Percentiles rank a stretch among this genome's conserved stretches.
phyloP scores from a whole-genome alignment of 148 eudicot species.

The Suaeda aralocaspica region DNA sequence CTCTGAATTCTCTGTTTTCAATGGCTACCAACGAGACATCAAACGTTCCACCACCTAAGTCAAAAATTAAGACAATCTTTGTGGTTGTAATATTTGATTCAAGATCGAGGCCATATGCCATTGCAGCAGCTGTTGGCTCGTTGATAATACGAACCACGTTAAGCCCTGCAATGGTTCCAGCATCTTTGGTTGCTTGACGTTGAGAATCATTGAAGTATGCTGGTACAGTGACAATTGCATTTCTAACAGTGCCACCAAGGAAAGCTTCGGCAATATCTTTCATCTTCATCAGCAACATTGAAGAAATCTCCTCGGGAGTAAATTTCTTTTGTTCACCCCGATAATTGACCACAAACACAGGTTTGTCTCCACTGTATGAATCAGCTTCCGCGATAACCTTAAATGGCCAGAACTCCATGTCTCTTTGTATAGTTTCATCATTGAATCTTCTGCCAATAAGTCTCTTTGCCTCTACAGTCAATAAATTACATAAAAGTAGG shows the following conservation, averaged over 20 bases:
- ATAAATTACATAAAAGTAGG: too few relatives aligned
- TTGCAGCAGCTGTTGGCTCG: constrained; percentile 23
- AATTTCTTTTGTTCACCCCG: background rate
- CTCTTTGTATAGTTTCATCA: background rate
- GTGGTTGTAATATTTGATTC: background rate
- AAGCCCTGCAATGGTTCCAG: constrained; percentile 5
- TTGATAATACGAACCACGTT: constrained; percentile 12
- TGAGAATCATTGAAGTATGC: background rate
- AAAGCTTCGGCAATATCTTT: background rate
- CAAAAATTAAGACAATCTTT: background rate
- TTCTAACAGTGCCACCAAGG: background rate
- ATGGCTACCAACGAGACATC: background rate
- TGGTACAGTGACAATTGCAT: background rate
- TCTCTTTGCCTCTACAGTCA: background rate
- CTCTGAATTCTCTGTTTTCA: background rate
- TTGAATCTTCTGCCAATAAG: background rate
- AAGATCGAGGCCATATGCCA: constrained; percentile 1
- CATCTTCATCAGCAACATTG: background rate
- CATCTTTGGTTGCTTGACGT: constrained; percentile 5
- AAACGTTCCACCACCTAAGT: background rate
- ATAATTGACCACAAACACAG: background rate
- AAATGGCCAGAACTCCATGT: background rate
- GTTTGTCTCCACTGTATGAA: background rate
- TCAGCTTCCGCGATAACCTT: background rate
- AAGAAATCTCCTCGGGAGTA: background rate